phyloP scores from a whole-genome alignment of 129 eudicot genomes.

The Flaveria trinervia region DNA sequence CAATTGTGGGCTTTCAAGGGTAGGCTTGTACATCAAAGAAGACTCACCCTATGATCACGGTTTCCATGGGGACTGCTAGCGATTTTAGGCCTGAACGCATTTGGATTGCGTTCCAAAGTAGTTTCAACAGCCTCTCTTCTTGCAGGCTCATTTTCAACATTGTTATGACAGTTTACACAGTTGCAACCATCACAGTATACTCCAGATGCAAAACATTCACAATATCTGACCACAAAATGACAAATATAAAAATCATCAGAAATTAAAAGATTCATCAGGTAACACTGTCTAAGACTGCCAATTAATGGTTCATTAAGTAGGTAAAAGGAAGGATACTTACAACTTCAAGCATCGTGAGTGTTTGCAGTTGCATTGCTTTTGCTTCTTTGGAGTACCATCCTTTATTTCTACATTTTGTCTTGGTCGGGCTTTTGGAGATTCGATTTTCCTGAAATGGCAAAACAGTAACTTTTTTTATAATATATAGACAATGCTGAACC shows the following conservation, averaged over 20 bases:
- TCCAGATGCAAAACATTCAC: slow-evolving; percentile 90
- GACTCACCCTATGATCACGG: slow-evolving; percentile 58
- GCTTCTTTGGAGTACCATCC: slow-evolving; percentile 91
- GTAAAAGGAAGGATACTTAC: slow-evolving; percentile 47
- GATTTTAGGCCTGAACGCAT: slow-evolving; percentile 86
- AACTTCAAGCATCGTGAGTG: slow-evolving; percentile 91
- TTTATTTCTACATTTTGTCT: slow-evolving; percentile 65
- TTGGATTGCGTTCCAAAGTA: slow-evolving; percentile 73
- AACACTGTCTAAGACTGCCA: neutral
- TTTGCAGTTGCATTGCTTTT: slow-evolving; percentile 92
- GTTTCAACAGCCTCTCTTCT: slow-evolving; percentile 66
- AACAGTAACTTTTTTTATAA: neutral
- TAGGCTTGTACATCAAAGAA: neutral
- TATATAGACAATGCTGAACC: neutral
- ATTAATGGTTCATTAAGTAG: slow-evolving; percentile 2
- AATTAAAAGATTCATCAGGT: neutral
- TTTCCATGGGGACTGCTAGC: slow-evolving; percentile 75
- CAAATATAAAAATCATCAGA: neutral
- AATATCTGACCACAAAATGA: slow-evolving; percentile 55
- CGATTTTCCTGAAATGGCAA: slow-evolving; percentile 64
- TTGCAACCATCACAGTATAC: slow-evolving; percentile 91
- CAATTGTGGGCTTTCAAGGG: neutral
- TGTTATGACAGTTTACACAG: slow-evolving; percentile 76
- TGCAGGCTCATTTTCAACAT: slow-evolving; percentile 61
- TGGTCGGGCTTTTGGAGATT: slow-evolving; percentile 69